Evolutionary conservation across 768 basidiomycete species (phyloP).

Genomic region (Mycena alexandri): DNA sequence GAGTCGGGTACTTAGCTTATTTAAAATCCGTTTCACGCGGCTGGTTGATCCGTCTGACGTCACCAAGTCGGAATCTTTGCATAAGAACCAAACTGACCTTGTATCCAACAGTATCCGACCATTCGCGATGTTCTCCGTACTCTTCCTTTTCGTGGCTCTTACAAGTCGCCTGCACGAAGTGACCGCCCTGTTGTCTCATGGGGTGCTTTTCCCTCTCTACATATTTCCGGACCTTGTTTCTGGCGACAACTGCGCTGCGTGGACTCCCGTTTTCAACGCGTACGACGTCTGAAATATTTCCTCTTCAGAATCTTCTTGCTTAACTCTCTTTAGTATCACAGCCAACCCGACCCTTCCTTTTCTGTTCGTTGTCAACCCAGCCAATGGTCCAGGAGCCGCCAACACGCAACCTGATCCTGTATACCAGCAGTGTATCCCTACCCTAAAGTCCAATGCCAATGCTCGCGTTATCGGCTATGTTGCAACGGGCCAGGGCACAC

Average conservation of each 20-base stretch:
- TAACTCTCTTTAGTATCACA: conserved; percentile 39
- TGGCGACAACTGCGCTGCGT: conserved; percentile 39
- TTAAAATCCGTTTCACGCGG: no score
- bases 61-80: no score
- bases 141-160: conserved; percentile 14
- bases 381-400: conserved; percentile 45
- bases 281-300: conserved; percentile 20
- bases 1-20: no score
- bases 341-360: conserved; percentile 45
- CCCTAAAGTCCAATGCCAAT: conserved; percentile 40
- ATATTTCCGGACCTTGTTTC: conserved; percentile 42
- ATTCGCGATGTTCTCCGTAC: conserved; percentile 1
- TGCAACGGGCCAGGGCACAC: conserved; percentile 40
- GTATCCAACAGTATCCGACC: no score
- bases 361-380: conserved; percentile 48
- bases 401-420: conserved; percentile 45
- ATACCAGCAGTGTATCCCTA: conserved; percentile 47
- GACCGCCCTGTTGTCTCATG: conserved; percentile 39
- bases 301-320: not conserved
- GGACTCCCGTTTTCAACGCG: conserved; percentile 44
- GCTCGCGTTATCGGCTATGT: conserved; percentile 52
- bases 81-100: no score
- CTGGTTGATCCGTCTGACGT: no score
- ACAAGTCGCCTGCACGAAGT: not conserved
- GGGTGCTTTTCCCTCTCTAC: conserved; percentile 49